Evolutionary conservation across 371 early-diverging fungal species (phyloP).

Genomic region (Mucor mucedo): DNA sequence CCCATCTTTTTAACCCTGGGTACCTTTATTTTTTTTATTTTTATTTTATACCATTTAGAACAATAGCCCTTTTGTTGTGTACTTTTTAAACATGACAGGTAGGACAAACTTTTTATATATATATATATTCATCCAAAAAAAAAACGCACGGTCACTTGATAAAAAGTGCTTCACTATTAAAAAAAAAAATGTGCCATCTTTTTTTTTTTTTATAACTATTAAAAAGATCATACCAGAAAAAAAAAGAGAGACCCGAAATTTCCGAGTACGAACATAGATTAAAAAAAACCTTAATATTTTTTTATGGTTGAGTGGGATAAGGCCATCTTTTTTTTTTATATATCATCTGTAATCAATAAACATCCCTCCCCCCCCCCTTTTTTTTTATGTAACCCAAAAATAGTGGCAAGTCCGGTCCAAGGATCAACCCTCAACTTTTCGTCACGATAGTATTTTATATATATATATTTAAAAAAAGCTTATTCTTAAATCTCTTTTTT

Average conservation of each 20-base stretch:
- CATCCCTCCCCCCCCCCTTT: not conserved
- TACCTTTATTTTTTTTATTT: not conserved
- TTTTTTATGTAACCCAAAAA: constrained; percentile 7
- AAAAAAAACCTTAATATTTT: too few relatives aligned
- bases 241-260: not conserved
- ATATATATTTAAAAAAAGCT: not conserved
- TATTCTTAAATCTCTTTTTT: too few relatives aligned
- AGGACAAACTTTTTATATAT: constrained; percentile 4
- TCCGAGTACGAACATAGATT: not conserved
- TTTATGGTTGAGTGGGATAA: too few relatives aligned
- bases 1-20: too few relatives aligned
- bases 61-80: not conserved
- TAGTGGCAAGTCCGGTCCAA: constrained; percentile 14
- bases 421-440: not conserved
- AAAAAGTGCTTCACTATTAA: constrained; percentile 11
- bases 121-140: not conserved
- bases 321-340: too few relatives aligned
- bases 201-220: not conserved
- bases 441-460: constrained; percentile 2
- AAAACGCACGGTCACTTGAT: constrained; percentile 9
- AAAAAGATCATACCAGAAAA: not conserved
- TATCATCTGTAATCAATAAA: too few relatives aligned
- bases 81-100: constrained; percentile 15
- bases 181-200: not conserved
- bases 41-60: not conserved